Evolutionary conservation across 805 yeast genomes (phyloP), one percentile per base, ranked within the genome.

Genomic region (Yarrowia porcina): DNA sequence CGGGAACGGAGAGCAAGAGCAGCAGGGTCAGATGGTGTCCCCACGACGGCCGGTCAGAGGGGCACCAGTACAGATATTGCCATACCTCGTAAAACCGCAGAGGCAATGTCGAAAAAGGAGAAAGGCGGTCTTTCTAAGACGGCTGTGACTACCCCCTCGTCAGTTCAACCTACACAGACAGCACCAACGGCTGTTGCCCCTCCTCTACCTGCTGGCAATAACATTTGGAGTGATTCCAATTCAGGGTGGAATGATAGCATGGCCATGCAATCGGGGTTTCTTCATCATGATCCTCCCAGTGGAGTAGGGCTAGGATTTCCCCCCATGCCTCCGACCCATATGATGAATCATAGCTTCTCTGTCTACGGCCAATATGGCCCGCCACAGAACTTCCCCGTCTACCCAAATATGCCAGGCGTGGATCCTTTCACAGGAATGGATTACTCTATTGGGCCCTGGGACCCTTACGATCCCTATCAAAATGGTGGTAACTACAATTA

Each of bases 201-300:
- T n/a, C 59, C 59, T 35, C 44, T 35, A 10, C 32, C 35, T 32
- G 50, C 33, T 11, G 39, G 39, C 7, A 36, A 36, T n/a, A 52
- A 36, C 44, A 52, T 52, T 21, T 52, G 59, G 59, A 52, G 59
- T 15, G 44, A 52, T 44, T 52, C 59, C n/a, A 36, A 35, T 15
- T 33, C 44, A 5, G 59, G 59, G 25, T 52, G 59, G 59, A 36
- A 52, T 10, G 44, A 52, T 11, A 50, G 10, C 23, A 35, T 52
- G 30, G 57, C 57, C 2, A 9, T 50, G 13, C 59, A 52, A 17
- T 52, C 59, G 1, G 59, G 59, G 13, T 52, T 52, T 49, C 35
- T 33, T 3, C 57, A 49, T 15, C 39, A 32, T 4, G 39, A 30
- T 3, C 17, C 25, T 5, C 11, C 36, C 7, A 21, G 36, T 2